A percentile compares a stretch with the other conserved stretches of the same genome.
phyloP scores from a whole-genome alignment of 1,284 basidiomycete genomes.

The Caloboletus firmus region DNA sequence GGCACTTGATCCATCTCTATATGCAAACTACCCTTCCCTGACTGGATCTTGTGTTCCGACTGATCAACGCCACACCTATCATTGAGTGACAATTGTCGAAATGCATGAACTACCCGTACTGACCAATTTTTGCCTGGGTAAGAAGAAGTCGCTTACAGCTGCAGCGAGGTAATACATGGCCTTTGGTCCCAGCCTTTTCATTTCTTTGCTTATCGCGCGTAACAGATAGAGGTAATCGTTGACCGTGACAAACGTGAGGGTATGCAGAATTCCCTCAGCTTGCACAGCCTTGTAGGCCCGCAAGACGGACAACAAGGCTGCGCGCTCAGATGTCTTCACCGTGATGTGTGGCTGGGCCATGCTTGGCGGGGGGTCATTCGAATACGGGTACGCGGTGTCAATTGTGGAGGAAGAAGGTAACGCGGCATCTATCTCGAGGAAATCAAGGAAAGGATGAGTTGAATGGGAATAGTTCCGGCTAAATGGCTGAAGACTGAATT shows the following conservation, averaged over 20 bases:
- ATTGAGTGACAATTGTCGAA: constrained; percentile 15
- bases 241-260: constrained; percentile 90
- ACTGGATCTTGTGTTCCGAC: constrained; percentile 99
- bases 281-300: constrained; percentile 82
- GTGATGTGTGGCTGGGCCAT: constrained; percentile 49
- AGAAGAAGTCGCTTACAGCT: constrained; percentile 97
- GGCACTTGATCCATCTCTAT: constrained; percentile 99
- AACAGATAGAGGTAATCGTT: constrained; percentile 96
- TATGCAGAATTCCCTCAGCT: constrained; percentile 71
- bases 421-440: constrained; percentile 72
- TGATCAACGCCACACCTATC: constrained; percentile 34
- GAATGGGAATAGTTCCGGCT: constrained; percentile 97
- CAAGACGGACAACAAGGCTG: constrained; percentile 72
- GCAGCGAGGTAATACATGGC: constrained; percentile 97
- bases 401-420: constrained; percentile 22
- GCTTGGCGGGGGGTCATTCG: constrained; percentile 18
- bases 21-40: constrained; percentile 86
- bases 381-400: constrained; percentile 20
- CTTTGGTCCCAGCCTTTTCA: constrained; percentile 64
- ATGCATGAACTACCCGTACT: constrained; percentile 24
- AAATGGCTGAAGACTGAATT: constrained; percentile 96
- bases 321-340: constrained; percentile 65
- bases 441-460: constrained; percentile 95
- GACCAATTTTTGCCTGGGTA: constrained; percentile 88
- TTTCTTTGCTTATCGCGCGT: constrained; percentile 75